Conservation (phyloP, 495 filamentous ascomycete species). For the Daldinia caldariorum region DNA sequence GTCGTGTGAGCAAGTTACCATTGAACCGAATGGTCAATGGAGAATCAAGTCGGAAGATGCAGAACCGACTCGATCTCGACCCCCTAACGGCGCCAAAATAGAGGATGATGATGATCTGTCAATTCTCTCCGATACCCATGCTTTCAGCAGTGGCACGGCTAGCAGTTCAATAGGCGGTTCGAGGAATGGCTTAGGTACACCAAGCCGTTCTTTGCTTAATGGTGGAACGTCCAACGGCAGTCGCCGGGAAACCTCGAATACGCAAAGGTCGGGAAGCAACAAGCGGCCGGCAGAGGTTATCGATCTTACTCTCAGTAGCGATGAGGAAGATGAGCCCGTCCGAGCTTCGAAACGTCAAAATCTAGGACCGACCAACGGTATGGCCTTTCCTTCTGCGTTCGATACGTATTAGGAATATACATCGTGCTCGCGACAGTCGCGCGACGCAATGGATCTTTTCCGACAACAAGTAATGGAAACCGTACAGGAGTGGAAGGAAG, state of each 20-base stretch:
- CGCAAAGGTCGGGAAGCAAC: conserved; percentile 56
- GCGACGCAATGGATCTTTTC: neutral
- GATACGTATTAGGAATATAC: conserved; percentile 20
- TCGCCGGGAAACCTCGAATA: conserved; percentile 48
- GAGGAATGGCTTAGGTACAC: conserved; percentile 20
- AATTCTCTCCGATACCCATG: conserved; percentile 51
- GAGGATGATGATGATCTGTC: conserved; percentile 76
- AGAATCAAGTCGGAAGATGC: conserved; percentile 47
- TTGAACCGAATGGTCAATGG: conserved; percentile 90
- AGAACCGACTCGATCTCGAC: conserved; percentile 44
- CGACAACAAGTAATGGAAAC: neutral
- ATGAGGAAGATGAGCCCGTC: conserved; percentile 74
- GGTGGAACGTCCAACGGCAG: conserved; percentile 46
- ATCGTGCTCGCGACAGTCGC: neutral
- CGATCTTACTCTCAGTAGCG: conserved; percentile 80
- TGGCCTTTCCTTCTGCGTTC: conserved; percentile 13
- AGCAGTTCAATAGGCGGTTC: conserved; percentile 7
- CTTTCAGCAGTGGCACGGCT: conserved; percentile 30
- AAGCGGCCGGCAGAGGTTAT: conserved; percentile 78
- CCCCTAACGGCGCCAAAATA: conserved; percentile 48
- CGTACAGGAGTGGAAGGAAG: neutral
- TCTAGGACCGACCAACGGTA: conserved; percentile 18
- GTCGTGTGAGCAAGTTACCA: conserved; percentile 82
- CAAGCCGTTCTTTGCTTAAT: conserved; percentile 31
- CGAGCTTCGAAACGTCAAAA: conserved; percentile 67